A percentile compares a stretch with the other conserved stretches of the same genome.
These are phyloP conservation scores for Chionographis japonica DNA, from an alignment of 106 monocot genomes.

Conservation along the genomic window DNA sequence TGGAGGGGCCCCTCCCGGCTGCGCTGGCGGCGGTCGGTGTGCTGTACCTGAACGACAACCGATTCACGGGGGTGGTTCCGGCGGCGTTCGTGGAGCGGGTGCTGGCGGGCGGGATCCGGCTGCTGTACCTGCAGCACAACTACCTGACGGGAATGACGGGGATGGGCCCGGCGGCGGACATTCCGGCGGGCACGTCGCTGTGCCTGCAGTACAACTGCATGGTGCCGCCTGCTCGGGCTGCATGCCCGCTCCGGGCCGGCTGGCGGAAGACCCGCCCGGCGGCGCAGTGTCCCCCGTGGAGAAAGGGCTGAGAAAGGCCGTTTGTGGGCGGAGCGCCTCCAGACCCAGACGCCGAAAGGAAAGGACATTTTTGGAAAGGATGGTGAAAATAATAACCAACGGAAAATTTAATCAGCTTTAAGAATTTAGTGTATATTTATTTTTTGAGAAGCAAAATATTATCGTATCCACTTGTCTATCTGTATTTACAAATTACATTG, in stretches of 20 bases:
- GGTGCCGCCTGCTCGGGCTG: constrained; percentile 41
- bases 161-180: constrained; percentile 4
- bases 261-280: constrained; percentile 39
- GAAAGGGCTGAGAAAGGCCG: background rate
- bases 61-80: constrained; percentile 61
- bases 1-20: constrained; percentile 44
- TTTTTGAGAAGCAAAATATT: too few species aligned
- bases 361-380: too few species aligned
- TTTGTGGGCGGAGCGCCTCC: too few species aligned
- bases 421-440: too few species aligned
- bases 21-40: constrained; percentile 38
- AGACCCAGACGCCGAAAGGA: too few species aligned
- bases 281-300: constrained; percentile 30
- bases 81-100: constrained; percentile 28
- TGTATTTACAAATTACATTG: too few species aligned
- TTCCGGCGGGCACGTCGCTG: constrained; percentile 39
- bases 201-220: constrained; percentile 78
- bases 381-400: too few species aligned
- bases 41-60: constrained; percentile 72
- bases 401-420: too few species aligned
- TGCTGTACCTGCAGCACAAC: constrained; percentile 83
- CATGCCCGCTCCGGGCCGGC: constrained; percentile 51
- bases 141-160: constrained; percentile 48
- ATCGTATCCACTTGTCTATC: too few species aligned
- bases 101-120: constrained; percentile 26